Evolutionary conservation across 768 basidiomycete genomes (phyloP).

Genomic region (Leccinellum albellum): DNA sequence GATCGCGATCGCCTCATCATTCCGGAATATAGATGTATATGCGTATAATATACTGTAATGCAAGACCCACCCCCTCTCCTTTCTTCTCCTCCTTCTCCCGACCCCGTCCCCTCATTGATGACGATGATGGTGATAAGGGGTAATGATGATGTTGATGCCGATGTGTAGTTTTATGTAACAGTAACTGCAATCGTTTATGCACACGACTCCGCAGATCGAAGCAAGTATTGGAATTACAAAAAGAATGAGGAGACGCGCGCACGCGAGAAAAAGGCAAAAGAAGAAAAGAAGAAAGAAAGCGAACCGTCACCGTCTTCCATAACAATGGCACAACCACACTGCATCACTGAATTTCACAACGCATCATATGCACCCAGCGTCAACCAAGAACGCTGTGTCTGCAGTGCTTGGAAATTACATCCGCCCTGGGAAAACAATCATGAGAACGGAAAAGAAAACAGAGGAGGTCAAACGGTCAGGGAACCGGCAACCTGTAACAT

Average conservation of each 20-base stretch:
- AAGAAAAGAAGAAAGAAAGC: not conserved
- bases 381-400: too few relatives aligned
- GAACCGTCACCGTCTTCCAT: constrained; percentile 18
- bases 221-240: not conserved
- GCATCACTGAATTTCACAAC: constrained; percentile 24
- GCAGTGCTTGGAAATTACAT: constrained; percentile 1
- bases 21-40: not conserved
- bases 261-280: not conserved
- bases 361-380: not conserved
- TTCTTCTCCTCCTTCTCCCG: not conserved
- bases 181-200: not conserved
- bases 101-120: constrained; percentile 14
- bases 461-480: not conserved
- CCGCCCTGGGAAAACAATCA: not conserved
- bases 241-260: not conserved
- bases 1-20: constrained; percentile 7
- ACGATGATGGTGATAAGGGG: not conserved
- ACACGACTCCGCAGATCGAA: constrained; percentile 28
- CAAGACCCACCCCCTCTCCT: not conserved
- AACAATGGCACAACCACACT: constrained; percentile 7
- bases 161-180: not conserved
- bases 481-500: not conserved
- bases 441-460: not conserved
- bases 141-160: not conserved
- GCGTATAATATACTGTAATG: not conserved